Conservation (phyloP, 129 eudicot species). For the Helianthus tuberosus region DNA sequence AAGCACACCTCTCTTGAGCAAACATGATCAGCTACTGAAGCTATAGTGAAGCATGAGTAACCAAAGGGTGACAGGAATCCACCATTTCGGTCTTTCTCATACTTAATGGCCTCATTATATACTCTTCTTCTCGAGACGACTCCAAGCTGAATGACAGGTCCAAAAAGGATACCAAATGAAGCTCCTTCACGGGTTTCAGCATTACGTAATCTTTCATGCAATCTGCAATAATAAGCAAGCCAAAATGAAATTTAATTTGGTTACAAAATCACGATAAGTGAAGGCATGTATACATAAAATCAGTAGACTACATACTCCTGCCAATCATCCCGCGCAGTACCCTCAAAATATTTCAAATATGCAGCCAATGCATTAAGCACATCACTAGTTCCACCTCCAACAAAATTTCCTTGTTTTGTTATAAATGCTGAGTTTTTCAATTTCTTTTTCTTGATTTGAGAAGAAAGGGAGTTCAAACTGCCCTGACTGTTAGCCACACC, state of each 20-base stretch:
- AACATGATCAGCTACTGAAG: constrained; percentile 69
- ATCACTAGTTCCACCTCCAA: constrained; percentile 76
- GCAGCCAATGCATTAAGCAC: constrained; percentile 87
- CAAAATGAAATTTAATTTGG: constrained; percentile 20
- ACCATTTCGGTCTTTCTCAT: constrained; percentile 87
- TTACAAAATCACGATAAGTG: constrained; percentile 5
- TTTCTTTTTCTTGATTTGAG: constrained; percentile 43
- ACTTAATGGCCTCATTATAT: constrained; percentile 70
- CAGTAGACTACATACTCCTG: constrained; percentile 67
- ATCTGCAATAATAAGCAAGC: constrained; percentile 44
- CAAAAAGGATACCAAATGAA: constrained; percentile 80
- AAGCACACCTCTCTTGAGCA: constrained; percentile 75
- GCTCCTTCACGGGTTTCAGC: constrained; percentile 88
- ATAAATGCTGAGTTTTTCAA: constrained; percentile 56
- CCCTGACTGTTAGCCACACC: constrained; percentile 34
- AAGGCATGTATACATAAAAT: neutral
- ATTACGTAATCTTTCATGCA: constrained; percentile 65
- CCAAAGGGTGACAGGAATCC: constrained; percentile 94
- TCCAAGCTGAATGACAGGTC: constrained; percentile 80
- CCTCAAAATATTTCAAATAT: constrained; percentile 83
- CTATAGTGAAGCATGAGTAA: constrained; percentile 69
- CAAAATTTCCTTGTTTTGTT: constrained; percentile 57
- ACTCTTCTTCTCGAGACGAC: constrained; percentile 81
- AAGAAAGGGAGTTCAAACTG: constrained; percentile 16
- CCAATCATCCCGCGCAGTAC: constrained; percentile 82